phyloP scores from a whole-genome alignment of 176 grass and related monocot species.

The Avena eriantha region DNA sequence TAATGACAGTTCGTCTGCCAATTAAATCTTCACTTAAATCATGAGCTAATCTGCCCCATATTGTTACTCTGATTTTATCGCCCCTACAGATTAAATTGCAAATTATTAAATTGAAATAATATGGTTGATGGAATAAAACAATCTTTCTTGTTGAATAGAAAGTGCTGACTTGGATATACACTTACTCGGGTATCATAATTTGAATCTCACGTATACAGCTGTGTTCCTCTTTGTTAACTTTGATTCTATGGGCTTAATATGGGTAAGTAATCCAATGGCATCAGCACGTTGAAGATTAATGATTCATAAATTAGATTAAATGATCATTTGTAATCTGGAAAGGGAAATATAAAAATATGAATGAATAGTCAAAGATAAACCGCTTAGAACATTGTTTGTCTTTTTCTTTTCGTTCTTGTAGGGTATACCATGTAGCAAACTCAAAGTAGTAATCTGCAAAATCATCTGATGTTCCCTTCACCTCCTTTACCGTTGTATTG shows the following conservation, averaged over 20 bases:
- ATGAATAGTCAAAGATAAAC: too few species aligned
- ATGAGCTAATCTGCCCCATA: too few species aligned
- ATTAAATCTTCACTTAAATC: too few species aligned
- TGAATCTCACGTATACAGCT: not conserved
- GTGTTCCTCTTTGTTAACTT: not conserved
- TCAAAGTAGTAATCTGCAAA: slow-evolving; percentile 1
- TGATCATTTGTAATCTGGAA: not conserved
- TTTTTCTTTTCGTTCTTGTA: not conserved
- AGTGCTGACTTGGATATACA: too few species aligned
- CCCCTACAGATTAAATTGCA: too few species aligned
- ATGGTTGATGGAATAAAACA: too few species aligned
- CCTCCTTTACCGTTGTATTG: not conserved
- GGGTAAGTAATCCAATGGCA: not conserved
- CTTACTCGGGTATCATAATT: too few species aligned
- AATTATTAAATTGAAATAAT: too few species aligned
- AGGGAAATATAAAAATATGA: too few species aligned
- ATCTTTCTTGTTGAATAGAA: too few species aligned
- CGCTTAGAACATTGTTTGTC: not conserved
- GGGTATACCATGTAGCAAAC: not conserved
- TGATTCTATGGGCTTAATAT: not conserved
- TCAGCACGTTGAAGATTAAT: not conserved
- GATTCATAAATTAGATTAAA: not conserved
- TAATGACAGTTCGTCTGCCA: too few species aligned
- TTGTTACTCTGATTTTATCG: too few species aligned
- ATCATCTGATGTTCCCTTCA: not conserved